Conservation (phyloP, 768 basidiomycete species). For the Coprinopsis marcescibilis region DNA sequence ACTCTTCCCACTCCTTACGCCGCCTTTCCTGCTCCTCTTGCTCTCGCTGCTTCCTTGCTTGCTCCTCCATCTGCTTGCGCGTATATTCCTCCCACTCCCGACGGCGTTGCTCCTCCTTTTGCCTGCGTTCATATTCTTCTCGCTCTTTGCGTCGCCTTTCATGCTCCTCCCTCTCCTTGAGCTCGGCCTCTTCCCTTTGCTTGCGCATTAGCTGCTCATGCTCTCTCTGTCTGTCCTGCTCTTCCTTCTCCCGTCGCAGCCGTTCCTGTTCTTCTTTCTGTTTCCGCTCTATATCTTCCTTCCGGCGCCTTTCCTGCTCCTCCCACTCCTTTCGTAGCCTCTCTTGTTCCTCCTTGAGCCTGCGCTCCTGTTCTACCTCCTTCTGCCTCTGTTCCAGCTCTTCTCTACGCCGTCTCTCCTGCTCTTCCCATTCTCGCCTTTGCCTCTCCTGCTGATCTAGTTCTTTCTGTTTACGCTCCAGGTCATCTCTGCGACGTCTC, state of each 20-base stretch:
- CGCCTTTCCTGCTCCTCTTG: too few relatives aligned
- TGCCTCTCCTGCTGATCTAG: neutral
- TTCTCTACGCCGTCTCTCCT: slow-evolving; percentile 31
- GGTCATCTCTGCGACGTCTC: neutral
- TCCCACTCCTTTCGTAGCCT: neutral
- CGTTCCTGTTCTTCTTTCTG: slow-evolving; percentile 23
- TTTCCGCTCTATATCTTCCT: slow-evolving; percentile 23
- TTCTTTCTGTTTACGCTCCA: slow-evolving; percentile 1
- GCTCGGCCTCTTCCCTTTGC: slow-evolving; percentile 14
- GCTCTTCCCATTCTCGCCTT: slow-evolving; percentile 16
- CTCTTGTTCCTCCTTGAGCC: slow-evolving; percentile 15
- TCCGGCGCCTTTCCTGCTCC: slow-evolving; percentile 34
- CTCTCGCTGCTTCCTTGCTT: neutral
- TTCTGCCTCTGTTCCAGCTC: slow-evolving; percentile 22
- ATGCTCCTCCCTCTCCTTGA: slow-evolving; percentile 20
- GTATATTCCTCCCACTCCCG: slow-evolving; percentile 11
- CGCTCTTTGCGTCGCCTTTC: too few relatives aligned
- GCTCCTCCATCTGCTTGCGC: slow-evolving; percentile 20
- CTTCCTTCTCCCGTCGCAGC: slow-evolving; percentile 27
- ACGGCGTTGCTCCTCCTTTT: too few relatives aligned
- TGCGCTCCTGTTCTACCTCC: slow-evolving; percentile 24
- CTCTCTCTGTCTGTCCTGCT: too few relatives aligned
- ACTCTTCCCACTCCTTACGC: too few relatives aligned
- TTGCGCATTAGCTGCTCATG: too few relatives aligned
- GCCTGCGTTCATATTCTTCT: slow-evolving; percentile 35